These are phyloP conservation scores for Thermothelomyces thermophilus DNA, from an alignment of 2,329 filamentous ascomycete genomes.

Conservation along the genomic window DNA sequence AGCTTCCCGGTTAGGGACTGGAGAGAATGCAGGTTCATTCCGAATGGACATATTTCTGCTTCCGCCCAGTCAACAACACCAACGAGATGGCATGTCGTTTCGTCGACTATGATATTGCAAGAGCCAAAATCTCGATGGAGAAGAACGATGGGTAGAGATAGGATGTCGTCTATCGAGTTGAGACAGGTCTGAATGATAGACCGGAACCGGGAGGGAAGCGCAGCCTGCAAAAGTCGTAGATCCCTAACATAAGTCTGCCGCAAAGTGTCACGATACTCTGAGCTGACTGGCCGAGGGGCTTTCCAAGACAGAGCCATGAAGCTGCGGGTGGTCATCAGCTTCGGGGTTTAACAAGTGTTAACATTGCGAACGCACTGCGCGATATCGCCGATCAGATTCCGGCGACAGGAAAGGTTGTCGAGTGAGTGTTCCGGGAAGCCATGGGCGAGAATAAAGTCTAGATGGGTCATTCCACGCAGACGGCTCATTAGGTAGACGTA, in stretches of 20 bases:
- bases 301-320: conserved; percentile 27
- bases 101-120: conserved; percentile 37
- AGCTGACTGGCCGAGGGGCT: conserved; percentile 27
- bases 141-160: conserved; percentile 36
- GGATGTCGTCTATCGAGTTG: conserved; percentile 28
- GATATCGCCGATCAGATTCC: conserved; percentile 32
- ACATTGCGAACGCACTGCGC: conserved; percentile 22
- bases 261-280: conserved; percentile 25
- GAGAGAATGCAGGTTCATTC: conserved; percentile 33
- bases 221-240: conserved; percentile 28
- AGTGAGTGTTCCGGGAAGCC: conserved; percentile 31
- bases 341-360: no score
- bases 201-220: conserved; percentile 32
- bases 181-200: conserved; percentile 29
- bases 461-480: not conserved
- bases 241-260: conserved; percentile 28
- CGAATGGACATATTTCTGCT: conserved; percentile 35
- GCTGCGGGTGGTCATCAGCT: not conserved
- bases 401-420: conserved; percentile 29
- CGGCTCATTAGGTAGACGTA: not conserved
- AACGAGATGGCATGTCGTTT: conserved; percentile 31
- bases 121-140: conserved; percentile 34
- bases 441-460: conserved; percentile 27
- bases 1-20: conserved; percentile 31
- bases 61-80: conserved; percentile 40